Percentiles rank a stretch among this genome's conserved stretches.
Evolutionary conservation across 805 yeast species (phyloP).

Genomic region (Starmerella gropengiesseri): DNA sequence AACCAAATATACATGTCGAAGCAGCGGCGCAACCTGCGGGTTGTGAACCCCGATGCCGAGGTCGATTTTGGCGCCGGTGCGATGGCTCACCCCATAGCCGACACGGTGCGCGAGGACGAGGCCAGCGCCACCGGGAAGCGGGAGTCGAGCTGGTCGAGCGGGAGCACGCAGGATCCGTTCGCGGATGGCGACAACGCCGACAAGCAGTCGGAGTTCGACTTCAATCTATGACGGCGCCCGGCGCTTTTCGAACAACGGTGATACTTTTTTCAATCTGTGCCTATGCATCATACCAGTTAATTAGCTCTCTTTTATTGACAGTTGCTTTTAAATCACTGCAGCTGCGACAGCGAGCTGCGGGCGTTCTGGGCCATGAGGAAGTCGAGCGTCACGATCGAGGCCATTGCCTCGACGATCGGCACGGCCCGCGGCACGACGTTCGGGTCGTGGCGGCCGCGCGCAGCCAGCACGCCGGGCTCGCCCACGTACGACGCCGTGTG

Average conservation of each 20-base stretch:
- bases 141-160: constrained; percentile 15
- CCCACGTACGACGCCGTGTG: constrained; percentile 83
- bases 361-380: constrained; percentile 74
- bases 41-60: constrained; percentile 22
- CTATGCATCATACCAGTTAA: neutral
- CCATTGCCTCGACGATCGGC: constrained; percentile 97
- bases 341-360: constrained; percentile 45
- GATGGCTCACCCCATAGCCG: too few relatives aligned
- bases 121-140: constrained; percentile 2
- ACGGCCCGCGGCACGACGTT: constrained; percentile 97
- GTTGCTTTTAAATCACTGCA: constrained; percentile 4
- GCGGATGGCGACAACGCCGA: constrained; percentile 6
- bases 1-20: constrained; percentile 17
- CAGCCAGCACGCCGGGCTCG: constrained; percentile 73
- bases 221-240: neutral
- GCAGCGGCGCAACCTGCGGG: constrained; percentile 19
- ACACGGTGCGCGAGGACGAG: too few relatives aligned
- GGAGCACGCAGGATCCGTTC: constrained; percentile 8
- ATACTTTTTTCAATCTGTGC: neutral
- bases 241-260: too few relatives aligned
- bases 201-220: constrained; percentile 10
- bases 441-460: constrained; percentile 98
- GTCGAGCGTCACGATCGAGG: constrained; percentile 89
- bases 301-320: neutral
- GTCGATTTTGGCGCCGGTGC: too few relatives aligned